Percentiles rank a stretch among this genome's conserved stretches.
Evolutionary conservation across 2,329 filamentous ascomycete genomes (phyloP).

Genomic region (Fusarium pininemorale): DNA sequence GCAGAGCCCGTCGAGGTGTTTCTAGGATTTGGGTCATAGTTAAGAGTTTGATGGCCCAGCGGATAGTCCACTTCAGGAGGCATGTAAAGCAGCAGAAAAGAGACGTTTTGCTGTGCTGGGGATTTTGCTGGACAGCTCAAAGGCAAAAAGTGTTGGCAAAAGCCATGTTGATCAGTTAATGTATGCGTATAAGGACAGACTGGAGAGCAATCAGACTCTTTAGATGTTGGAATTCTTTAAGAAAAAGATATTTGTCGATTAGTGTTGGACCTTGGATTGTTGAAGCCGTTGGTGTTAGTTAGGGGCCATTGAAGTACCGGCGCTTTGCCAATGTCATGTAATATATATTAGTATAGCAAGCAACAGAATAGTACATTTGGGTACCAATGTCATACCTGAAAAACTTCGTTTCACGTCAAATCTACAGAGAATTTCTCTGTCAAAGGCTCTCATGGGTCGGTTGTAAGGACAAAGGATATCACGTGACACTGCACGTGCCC

Average conservation of each 20-base stretch:
- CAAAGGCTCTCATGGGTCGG: not conserved
- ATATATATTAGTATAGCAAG: not conserved
- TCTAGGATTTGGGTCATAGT: not conserved
- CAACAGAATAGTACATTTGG: not conserved
- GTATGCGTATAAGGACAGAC: not conserved
- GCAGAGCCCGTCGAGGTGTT: constrained; percentile 1
- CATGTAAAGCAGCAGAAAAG: not conserved
- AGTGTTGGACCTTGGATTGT: not conserved
- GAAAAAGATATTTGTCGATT: not conserved
- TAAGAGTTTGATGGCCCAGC: not conserved
- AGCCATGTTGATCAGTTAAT: not conserved
- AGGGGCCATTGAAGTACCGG: not conserved
- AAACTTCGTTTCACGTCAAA: not conserved
- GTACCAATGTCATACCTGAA: no score
- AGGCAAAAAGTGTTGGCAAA: not conserved
- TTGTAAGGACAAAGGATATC: constrained; percentile 1
- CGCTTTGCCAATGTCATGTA: not conserved
- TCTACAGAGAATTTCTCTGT: not conserved
- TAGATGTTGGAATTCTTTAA: not conserved
- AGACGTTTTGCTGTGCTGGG: not conserved
- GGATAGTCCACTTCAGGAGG: constrained; percentile 2
- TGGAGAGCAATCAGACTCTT: not conserved
- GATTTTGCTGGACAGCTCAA: not conserved
- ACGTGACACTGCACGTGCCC: constrained; percentile 48
- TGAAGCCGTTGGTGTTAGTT: not conserved